Conservation (phyloP, 768 basidiomycete species). For the Cystobasidium tubakii region DNA sequence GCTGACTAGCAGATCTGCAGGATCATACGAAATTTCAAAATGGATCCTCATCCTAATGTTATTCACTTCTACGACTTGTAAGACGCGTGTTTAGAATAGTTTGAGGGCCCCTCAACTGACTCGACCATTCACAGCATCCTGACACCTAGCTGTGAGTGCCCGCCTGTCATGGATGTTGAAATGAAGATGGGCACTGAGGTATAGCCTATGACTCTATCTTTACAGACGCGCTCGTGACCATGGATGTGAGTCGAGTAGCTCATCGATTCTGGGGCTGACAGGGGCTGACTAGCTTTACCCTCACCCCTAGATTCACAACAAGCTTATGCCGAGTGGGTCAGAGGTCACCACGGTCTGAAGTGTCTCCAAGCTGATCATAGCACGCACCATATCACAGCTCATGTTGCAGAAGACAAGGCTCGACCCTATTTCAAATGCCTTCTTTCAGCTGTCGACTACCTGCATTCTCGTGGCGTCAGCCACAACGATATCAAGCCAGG, state of each 20-base stretch:
- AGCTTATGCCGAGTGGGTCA: conserved; percentile 37
- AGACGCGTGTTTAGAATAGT: conserved; percentile 50
- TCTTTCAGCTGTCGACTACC: conserved; percentile 72
- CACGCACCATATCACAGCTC: no score
- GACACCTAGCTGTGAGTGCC: conserved; percentile 40
- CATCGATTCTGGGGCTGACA: neutral
- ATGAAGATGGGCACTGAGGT: no score
- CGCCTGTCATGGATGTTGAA: neutral
- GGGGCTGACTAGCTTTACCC: neutral
- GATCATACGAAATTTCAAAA: conserved; percentile 75
- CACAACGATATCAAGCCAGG: conserved; percentile 88
- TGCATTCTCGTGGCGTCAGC: conserved; percentile 69
- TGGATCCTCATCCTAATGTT: conserved; percentile 82
- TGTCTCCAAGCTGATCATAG: no score
- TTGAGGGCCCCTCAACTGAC: neutral
- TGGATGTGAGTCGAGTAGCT: conserved; percentile 12
- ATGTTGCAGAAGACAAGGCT: conserved; percentile 71
- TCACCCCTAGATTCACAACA: conserved; percentile 16
- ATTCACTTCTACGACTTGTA: conserved; percentile 81
- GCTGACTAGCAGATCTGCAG: conserved; percentile 7
- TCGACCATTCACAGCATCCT: conserved; percentile 36
- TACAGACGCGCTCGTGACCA: conserved; percentile 28
- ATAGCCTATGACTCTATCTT: no score
- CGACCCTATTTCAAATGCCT: conserved; percentile 75
- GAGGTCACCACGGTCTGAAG: conserved; percentile 57